Percentiles rank a stretch among this genome's conserved stretches.
Conservation (phyloP, 2,329 filamentous ascomycete genomes). For the Ophiosphaerella herpotricha region DNA sequence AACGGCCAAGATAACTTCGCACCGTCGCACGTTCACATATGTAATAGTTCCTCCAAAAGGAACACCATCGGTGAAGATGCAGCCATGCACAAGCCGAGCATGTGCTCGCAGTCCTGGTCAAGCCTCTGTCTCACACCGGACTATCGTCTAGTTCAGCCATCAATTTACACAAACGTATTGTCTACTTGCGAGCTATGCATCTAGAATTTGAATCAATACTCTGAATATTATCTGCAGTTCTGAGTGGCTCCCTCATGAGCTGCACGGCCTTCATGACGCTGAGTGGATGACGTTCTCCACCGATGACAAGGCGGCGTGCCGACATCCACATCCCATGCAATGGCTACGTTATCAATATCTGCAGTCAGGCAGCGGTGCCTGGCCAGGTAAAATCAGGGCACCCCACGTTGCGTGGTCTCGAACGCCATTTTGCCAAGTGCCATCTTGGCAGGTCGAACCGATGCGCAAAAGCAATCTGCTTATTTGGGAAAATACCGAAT, state of each 20-base stretch:
- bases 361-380: constrained; percentile 5
- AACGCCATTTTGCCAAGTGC: constrained; percentile 17
- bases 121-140: constrained; percentile 14
- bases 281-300: neutral
- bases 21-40: too few species aligned
- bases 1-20: neutral
- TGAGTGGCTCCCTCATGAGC: neutral
- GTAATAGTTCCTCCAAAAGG: too few species aligned
- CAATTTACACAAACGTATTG: constrained; percentile 4
- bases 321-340: neutral
- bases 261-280: neutral
- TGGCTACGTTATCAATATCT: constrained; percentile 12
- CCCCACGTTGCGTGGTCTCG: constrained; percentile 32
- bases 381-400: constrained; percentile 18
- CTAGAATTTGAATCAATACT: neutral
- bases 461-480: constrained; percentile 1
- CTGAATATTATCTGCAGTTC: constrained; percentile 1
- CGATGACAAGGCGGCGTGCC: neutral
- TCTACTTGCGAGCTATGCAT: constrained; percentile 3
- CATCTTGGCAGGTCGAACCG: constrained; percentile 8
- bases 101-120: constrained; percentile 24
- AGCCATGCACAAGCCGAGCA: constrained; percentile 10
- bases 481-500: constrained; percentile 13
- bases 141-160: constrained; percentile 9
- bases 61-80: neutral